These are phyloP conservation scores for Lolium perenne DNA, from an alignment of 176 grass and related monocot species.

Conservation along the genomic window DNA sequence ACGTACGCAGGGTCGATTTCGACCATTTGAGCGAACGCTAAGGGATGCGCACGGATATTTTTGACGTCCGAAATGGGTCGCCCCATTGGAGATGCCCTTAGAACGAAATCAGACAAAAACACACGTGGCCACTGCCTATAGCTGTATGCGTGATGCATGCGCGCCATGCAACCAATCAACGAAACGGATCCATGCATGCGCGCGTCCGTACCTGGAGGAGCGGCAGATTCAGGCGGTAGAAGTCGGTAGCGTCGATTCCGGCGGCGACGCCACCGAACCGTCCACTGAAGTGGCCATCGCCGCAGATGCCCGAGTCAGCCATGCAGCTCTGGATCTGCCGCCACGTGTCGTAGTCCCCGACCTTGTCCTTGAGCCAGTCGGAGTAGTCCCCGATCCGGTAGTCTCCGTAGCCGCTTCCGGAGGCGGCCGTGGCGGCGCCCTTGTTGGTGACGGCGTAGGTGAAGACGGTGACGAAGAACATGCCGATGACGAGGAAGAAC, in stretches of 20 bases:
- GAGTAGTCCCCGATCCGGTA: constrained; percentile 78
- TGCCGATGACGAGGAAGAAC: constrained; percentile 63
- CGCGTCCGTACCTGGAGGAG: constrained; percentile 62
- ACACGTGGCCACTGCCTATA: background rate
- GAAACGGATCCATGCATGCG: background rate
- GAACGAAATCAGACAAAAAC: background rate
- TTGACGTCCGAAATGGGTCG: no score
- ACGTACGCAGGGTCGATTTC: no score
- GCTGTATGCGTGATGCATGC: background rate
- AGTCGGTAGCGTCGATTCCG: constrained; percentile 51
- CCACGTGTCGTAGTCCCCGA: constrained; percentile 64
- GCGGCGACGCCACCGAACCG: constrained; percentile 17
- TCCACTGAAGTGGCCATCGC: constrained; percentile 16
- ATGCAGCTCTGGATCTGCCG: constrained; percentile 65
- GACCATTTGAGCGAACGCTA: no score
- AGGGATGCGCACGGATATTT: no score
- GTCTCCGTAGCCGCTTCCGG: constrained; percentile 54
- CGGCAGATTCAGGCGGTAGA: constrained; percentile 63
- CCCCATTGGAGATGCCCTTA: no score
- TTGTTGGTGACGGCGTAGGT: constrained; percentile 63
- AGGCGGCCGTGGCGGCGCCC: constrained; percentile 48
- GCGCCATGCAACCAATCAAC: background rate
- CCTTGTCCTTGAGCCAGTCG: constrained; percentile 59
- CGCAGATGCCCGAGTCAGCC: constrained; percentile 55
- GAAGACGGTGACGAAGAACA: constrained; percentile 65